A percentile compares a stretch with the other conserved stretches of the same genome.
phyloP scores from a whole-genome alignment of 1,284 basidiomycete genomes.

The Leucoagaricus sp. region DNA sequence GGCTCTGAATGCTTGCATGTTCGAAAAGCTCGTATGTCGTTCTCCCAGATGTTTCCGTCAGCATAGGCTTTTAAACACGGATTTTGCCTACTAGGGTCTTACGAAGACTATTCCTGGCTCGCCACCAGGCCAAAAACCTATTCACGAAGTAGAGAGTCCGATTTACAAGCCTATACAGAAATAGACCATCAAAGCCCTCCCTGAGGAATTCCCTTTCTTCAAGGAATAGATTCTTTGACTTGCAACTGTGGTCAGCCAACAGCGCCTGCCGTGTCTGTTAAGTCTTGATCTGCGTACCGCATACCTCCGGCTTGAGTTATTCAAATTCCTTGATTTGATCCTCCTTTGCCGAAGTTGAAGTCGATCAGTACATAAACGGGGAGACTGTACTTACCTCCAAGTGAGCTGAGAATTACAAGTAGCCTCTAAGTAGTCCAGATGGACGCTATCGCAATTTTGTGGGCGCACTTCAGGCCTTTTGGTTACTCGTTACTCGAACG shows the following conservation, averaged over 20 bases:
- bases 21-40: constrained; percentile 85
- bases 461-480: too few relatives aligned
- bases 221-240: constrained; percentile 5
- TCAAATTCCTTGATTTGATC: too few relatives aligned
- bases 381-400: too few relatives aligned
- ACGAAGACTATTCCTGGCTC: constrained; percentile 93
- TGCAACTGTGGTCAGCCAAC: neutral
- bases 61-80: neutral
- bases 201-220: neutral
- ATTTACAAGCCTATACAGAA: constrained; percentile 78
- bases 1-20: constrained; percentile 92
- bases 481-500: too few relatives aligned
- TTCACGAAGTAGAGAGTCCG: constrained; percentile 90
- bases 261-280: too few relatives aligned
- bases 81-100: constrained; percentile 67
- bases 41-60: neutral
- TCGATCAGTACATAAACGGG: too few relatives aligned
- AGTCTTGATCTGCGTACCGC: too few relatives aligned
- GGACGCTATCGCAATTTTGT: too few relatives aligned
- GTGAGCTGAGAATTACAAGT: too few relatives aligned
- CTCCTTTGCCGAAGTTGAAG: too few relatives aligned
- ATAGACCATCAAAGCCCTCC: constrained; percentile 27
- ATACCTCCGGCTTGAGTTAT: too few relatives aligned
- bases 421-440: too few relatives aligned
- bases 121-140: constrained; percentile 80